Percentiles rank a stretch among this genome's conserved stretches.
Evolutionary conservation across 2,329 filamentous ascomycete genomes (phyloP).

Genomic region (Xylaria polymorpha): DNA sequence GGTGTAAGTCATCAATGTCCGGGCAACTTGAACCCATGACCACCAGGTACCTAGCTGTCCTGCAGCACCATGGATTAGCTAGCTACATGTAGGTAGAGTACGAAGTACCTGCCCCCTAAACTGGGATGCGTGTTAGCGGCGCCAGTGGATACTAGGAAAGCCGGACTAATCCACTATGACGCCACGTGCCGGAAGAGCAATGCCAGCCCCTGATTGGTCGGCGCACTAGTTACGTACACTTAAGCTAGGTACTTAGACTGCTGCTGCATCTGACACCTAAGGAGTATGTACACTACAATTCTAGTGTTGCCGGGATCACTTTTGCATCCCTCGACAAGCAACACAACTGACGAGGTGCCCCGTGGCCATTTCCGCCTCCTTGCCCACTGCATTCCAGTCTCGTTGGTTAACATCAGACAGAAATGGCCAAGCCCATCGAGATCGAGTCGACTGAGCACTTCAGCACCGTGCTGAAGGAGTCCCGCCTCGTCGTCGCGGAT

Average conservation of each 20-base stretch:
- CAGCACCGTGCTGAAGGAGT: slow-evolving; percentile 73
- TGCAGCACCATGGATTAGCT: background rate
- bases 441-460: slow-evolving; percentile 73
- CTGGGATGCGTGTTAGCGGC: background rate
- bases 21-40: background rate
- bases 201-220: background rate
- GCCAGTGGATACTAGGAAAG: background rate
- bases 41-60: background rate
- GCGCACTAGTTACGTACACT: background rate
- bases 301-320: background rate
- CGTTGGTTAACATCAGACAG: slow-evolving; percentile 28
- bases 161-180: slow-evolving; percentile 19
- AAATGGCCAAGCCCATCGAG: slow-evolving; percentile 58
- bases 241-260: background rate
- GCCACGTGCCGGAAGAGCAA: background rate
- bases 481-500: slow-evolving; percentile 85
- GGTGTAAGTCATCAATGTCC: background rate
- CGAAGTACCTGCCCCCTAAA: background rate
- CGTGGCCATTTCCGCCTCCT: slow-evolving; percentile 4
- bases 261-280: background rate
- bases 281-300: background rate
- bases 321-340: background rate
- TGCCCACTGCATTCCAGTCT: background rate
- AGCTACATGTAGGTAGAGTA: too few species aligned
- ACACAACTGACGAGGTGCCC: slow-evolving; percentile 12